Evolutionary conservation across 2,329 filamentous ascomycete genomes (phyloP).

Genomic region (Mycosphaerelloides madeirae): DNA sequence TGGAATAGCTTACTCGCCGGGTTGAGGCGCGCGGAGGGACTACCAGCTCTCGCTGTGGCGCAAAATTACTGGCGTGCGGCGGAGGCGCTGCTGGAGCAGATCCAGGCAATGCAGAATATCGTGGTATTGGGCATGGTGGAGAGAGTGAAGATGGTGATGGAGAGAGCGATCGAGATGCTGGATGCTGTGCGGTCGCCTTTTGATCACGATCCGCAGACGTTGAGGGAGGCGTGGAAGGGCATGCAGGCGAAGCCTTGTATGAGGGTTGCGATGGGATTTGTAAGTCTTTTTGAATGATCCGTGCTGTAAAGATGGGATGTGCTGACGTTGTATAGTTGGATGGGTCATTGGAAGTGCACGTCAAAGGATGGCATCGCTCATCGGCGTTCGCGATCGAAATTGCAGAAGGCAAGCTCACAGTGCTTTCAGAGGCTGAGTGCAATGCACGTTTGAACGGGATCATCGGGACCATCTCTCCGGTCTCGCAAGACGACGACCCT

Average conservation of each 20-base stretch:
- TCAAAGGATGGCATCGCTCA: not conserved
- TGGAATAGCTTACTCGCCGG: slow-evolving; percentile 4
- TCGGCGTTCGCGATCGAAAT: slow-evolving; percentile 4
- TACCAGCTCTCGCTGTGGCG: slow-evolving; percentile 2
- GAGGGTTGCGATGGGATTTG: slow-evolving; percentile 5
- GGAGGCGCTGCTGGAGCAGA: slow-evolving; percentile 8
- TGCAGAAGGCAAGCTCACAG: not conserved
- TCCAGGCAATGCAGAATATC: slow-evolving; percentile 4
- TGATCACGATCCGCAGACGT: slow-evolving; percentile 10
- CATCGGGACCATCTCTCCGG: not conserved
- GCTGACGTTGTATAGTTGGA: slow-evolving; percentile 5
- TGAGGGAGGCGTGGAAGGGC: slow-evolving; percentile 8
- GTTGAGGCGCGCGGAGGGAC: slow-evolving; percentile 8
- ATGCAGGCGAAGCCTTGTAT: slow-evolving; percentile 13
- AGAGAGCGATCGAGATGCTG: slow-evolving; percentile 9
- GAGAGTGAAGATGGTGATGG: slow-evolving; percentile 4
- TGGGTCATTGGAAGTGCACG: not conserved
- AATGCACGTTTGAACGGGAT: slow-evolving; percentile 1
- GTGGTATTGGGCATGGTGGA: slow-evolving; percentile 8
- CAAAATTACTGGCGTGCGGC: slow-evolving; percentile 10
- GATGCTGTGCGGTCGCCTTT: slow-evolving; percentile 6
- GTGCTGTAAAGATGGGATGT: not conserved
- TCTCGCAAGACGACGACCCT: not conserved
- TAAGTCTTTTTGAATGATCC: not conserved
- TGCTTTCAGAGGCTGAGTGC: slow-evolving; percentile 1